Base-by-base conservation (phyloP, 768 basidiomycete genomes). In the Strobilomyces dryophilus region DNA sequence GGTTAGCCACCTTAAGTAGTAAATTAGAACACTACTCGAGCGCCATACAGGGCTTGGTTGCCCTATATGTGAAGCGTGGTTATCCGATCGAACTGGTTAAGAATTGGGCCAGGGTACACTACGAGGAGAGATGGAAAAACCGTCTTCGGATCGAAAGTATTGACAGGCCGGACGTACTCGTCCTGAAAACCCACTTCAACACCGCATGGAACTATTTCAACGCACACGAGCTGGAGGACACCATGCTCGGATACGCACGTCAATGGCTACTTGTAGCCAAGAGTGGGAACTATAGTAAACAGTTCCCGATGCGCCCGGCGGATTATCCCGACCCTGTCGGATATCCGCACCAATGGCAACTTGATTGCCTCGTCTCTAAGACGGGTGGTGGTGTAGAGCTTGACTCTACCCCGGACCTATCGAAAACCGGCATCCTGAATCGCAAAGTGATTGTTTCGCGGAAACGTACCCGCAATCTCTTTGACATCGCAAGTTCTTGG, bases 221-320 rank as follows among this genome's bases (percentile, higher is more conserved):
- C 0, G 21, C 45, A 0, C 1, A 5, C 0, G 17, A 14, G 8
- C 12, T 55, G 0, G 44, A 14, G 0, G 2, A 27, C 2, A 51
- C 40, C 0, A 24, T 51, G 7, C 1, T 42, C n/a, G 54, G 24
- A 35, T 55, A 46, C 29, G 36, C 42, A 39, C 32, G 26, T 1
- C 0, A 18, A 10, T 45, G 44, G 44, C 31, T 45, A 9, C 10
- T 4, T 1, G 21, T 12, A 35, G 32, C 45, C 32, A 24, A n/a
- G n/a, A n/a, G n/a, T n/a, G n/a, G n/a, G n/a, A n/a, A n/a, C n/a
- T n/a, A n/a, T n/a, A n/a, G n/a, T n/a, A n/a, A n/a, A n/a, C n/a
- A n/a, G n/a, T n/a, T n/a, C n/a, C 27, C 27, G 27, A 8, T 27
- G 27, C 27, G 5, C 8, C 5, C 27, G 27, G 27, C 27, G 8